Evolutionary conservation across 2,329 filamentous ascomycete species (phyloP), one percentile per base, ranked within the genome.

Genomic region (Curvularia sp.): DNA sequence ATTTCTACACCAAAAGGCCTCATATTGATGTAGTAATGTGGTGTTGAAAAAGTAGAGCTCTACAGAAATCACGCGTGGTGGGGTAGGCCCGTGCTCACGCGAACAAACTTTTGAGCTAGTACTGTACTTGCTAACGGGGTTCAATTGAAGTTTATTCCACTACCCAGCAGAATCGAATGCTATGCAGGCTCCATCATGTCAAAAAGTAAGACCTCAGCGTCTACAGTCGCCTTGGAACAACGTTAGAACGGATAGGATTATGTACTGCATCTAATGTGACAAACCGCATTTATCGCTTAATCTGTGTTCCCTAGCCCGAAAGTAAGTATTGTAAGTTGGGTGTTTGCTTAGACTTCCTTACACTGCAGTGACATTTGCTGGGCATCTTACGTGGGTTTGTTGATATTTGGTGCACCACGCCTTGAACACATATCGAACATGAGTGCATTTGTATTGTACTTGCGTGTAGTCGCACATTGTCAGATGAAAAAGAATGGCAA

Each of bases 391-490:
- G 63, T 86, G 84, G 30, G 84, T 84, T 64, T 82, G 80, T 73
- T 82, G 80, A 57, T 83, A 82, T 67, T 78, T 81, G 55, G 78
- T 76, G 76, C 84, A 86, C 84, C 84, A 86, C 18, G 82, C 82
- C 62, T 82, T 79, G 46, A 86, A 84, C 7, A 82, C 83, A 65
- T 82, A 86, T 33, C 84, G 80, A 57, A 83, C 74, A 72, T 87
- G 84, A 49, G 79, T 79, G 73, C 84, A 87, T 39, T 79, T 78
- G 69, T 84, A 86, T 60, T 85, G 82, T 54, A 86, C 84, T 72
- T 86, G 82, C 20, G 81, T 86, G 65, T 86, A 86, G 70, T 86
- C 84, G 71, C 84, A 87, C 84, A 86, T 86, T n/a, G n/a, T n/a
- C n/a, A n/a, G n/a, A n/a, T n/a, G n/a, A n/a, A n/a, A n/a, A n/a